Conservation (phyloP, 1,284 basidiomycete genomes). For the Sphaerobolus stellatus region DNA sequence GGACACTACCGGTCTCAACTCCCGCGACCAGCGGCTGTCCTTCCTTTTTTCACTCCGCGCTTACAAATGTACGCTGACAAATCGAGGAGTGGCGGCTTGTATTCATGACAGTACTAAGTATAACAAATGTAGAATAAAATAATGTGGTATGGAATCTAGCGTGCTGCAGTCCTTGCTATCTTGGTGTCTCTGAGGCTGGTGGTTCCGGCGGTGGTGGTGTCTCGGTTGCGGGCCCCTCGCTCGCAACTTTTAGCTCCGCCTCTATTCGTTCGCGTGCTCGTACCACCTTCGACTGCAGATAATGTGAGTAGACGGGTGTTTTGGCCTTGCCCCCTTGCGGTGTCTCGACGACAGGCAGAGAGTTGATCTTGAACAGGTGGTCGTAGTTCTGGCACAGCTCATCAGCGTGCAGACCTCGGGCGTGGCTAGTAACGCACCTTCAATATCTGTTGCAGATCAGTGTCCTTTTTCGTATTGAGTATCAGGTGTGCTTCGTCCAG, state of each 20-base stretch:
- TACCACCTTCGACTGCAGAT: slow-evolving; percentile 95
- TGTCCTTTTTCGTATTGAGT: slow-evolving; percentile 84
- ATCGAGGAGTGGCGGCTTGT: background rate
- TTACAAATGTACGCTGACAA: too few relatives aligned
- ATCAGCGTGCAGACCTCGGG: slow-evolving; percentile 4
- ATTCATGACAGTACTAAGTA: background rate
- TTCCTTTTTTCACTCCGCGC: too few relatives aligned
- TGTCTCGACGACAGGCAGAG: slow-evolving; percentile 56
- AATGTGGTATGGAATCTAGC: background rate
- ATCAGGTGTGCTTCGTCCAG: slow-evolving; percentile 95
- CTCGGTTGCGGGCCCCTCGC: slow-evolving; percentile 26
- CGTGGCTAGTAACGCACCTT: slow-evolving; percentile 53
- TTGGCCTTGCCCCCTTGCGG: slow-evolving; percentile 25
- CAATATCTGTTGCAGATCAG: slow-evolving; percentile 65
- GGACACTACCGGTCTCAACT: too few relatives aligned
- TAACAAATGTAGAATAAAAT: slow-evolving; percentile 10
- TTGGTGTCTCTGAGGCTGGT: slow-evolving; percentile 2
- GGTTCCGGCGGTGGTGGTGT: slow-evolving; percentile 9
- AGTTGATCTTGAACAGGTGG: slow-evolving; percentile 87
- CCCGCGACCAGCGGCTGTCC: too few relatives aligned
- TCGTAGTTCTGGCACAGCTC: slow-evolving; percentile 75
- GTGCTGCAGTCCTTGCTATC: background rate
- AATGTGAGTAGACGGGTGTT: slow-evolving; percentile 72
- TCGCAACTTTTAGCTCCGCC: slow-evolving; percentile 63
- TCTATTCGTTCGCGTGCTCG: slow-evolving; percentile 93